Conservation (phyloP, 1,139 yeast genomes). For the Kodamaea alishanica region DNA sequence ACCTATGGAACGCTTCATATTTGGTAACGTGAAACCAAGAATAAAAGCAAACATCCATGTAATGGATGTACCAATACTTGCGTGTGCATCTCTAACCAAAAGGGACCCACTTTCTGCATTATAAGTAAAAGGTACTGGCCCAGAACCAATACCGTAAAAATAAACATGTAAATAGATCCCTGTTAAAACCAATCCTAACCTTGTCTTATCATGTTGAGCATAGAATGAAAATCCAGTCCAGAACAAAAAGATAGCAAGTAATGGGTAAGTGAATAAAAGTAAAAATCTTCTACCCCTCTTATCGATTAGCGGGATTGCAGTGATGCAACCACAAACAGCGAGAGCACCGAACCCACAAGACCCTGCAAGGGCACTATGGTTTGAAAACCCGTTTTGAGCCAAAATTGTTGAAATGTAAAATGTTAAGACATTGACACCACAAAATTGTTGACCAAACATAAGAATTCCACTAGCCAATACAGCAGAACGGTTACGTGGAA, state of each 20-base stretch:
- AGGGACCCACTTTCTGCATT: constrained; percentile 7
- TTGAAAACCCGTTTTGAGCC: constrained; percentile 12
- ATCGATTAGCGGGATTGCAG: constrained; percentile 7
- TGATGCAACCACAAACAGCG: constrained; percentile 5
- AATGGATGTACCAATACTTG: constrained; percentile 6
- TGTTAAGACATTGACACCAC: constrained; percentile 8
- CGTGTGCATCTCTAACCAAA: constrained; percentile 7
- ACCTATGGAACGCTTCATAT: constrained; percentile 6
- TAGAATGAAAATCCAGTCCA: constrained; percentile 9
- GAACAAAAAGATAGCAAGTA: constrained; percentile 5
- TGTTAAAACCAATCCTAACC: constrained; percentile 6
- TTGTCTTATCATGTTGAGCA: constrained; percentile 1
- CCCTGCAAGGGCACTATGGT: constrained; percentile 12
- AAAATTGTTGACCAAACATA: constrained; percentile 8
- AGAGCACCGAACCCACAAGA: constrained; percentile 13
- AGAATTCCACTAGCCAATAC: constrained; percentile 5
- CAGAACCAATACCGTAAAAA: constrained; percentile 7
- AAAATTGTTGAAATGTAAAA: constrained; percentile 12
- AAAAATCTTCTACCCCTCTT: constrained; percentile 6
- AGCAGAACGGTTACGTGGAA: constrained; percentile 5
- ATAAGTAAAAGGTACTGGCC: constrained; percentile 8
- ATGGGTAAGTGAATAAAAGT: constrained; percentile 6
- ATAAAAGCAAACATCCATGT: constrained; percentile 7
- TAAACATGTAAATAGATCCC: constrained; percentile 7
- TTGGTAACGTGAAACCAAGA: constrained; percentile 7